Base-by-base conservation (phyloP, 805 yeast species). In the Kuraishia capsulata region DNA sequence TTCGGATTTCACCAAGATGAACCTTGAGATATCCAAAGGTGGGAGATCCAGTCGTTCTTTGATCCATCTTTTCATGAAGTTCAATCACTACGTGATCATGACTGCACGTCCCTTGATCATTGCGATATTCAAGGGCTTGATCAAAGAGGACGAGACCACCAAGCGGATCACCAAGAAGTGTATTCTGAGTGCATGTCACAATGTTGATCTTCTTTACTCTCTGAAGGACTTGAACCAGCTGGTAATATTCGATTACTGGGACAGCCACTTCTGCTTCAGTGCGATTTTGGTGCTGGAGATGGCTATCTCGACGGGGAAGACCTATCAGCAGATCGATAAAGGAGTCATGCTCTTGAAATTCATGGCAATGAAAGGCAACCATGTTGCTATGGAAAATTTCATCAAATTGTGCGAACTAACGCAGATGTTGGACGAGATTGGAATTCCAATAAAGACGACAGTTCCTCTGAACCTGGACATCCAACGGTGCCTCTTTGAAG, bases 181-280 rank as follows among this genome's bases (percentile, higher is more conserved):
- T 38, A 50, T 61, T 19, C 47, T 49, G 21, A 49, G 62, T 2
- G 58, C 67, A 3, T 48, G 49, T 23, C 54, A 57, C 11, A 59
- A 56, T 24, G 51, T 63, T 36, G 51, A 50, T 20, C 44, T 59
- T 24, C 39, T 62, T 2, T 42, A 43, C 14, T 52, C 49, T 29
- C 44, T 63, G 31, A 51, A 49, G 26, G 47, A 46, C 16, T 42
- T 50, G 38, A 57, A 56, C 3, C 39, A 54, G 44, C 50, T 61
- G 35, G 56, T 59, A 4, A 56, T 62, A 16, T 61, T 54, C 50
- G 68, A 64, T 25, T 62, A 61, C 44, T 61, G 64, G 62, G 66
- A 63, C 45, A 59, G 61, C 3, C 60, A 64, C 41, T 61, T 58
- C 42, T 49, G 64, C 33, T 62, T 61, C 41, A 53, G 62, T 17